phyloP scores from a whole-genome alignment of 148 eudicot species.

The Polygonum aviculare region DNA sequence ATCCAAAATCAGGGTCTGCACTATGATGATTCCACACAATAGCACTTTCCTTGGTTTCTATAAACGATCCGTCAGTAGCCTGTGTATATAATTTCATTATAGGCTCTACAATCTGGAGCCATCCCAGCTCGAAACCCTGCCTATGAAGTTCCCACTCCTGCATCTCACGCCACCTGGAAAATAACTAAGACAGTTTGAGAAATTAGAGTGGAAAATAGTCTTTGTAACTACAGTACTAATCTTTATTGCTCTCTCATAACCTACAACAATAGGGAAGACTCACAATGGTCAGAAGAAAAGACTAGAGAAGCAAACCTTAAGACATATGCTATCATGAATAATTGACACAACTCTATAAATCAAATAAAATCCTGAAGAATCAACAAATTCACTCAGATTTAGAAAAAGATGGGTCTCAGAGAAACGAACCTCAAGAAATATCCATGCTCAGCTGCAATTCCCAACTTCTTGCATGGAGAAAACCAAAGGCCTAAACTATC shows the following conservation, averaged over 20 bases:
- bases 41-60: slow-evolving; percentile 34
- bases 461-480: slow-evolving; percentile 32
- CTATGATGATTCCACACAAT: slow-evolving; percentile 32
- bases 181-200: not conserved
- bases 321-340: too few relatives aligned
- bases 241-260: not conserved
- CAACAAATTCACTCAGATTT: too few relatives aligned
- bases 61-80: slow-evolving; percentile 30
- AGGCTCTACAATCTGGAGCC: slow-evolving; percentile 35
- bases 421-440: slow-evolving; percentile 27
- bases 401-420: not conserved
- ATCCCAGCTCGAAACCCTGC: slow-evolving; percentile 22
- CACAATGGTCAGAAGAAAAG: too few relatives aligned
- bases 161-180: slow-evolving; percentile 30
- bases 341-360: too few relatives aligned
- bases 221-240: not conserved
- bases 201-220: not conserved
- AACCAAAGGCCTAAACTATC: slow-evolving; percentile 31
- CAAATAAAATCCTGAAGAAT: too few relatives aligned
- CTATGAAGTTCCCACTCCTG: slow-evolving; percentile 27
- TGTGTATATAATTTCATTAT: slow-evolving; percentile 25
- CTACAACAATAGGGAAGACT: not conserved
- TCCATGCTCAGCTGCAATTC: slow-evolving; percentile 43
- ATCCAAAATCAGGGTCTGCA: slow-evolving; percentile 37
- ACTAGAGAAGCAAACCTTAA: too few relatives aligned